These are phyloP conservation scores for Chlorella sp. DNA, from an alignment of 139 green algal genomes.

Conservation along the genomic window DNA sequence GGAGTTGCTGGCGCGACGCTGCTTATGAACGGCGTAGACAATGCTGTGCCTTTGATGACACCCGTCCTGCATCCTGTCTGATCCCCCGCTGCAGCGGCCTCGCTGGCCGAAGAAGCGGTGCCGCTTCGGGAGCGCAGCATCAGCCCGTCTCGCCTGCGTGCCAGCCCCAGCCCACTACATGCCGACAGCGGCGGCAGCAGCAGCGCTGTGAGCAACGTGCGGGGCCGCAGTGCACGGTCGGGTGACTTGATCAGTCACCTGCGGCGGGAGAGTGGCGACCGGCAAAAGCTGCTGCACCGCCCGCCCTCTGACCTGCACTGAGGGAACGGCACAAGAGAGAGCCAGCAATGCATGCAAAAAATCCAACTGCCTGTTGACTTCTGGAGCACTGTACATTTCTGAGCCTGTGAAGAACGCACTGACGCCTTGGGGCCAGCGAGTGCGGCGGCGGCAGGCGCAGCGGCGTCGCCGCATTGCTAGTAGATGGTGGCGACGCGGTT, in stretches of 20 bases:
- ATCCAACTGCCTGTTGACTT: too few species aligned
- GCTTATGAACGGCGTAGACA: too few species aligned
- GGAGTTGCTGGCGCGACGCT: too few species aligned
- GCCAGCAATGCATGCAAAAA: too few species aligned
- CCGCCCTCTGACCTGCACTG: background rate
- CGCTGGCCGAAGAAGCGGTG: background rate
- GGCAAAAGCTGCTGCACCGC: background rate
- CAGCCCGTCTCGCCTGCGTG: background rate
- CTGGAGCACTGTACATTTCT: background rate
- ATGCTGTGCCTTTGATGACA: too few species aligned
- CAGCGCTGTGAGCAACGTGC: background rate
- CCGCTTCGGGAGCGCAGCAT: background rate
- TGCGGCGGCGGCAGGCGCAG: too few species aligned
- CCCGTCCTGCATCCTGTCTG: too few species aligned
- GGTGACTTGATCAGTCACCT: background rate
- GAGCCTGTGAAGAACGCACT: background rate
- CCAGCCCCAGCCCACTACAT: background rate
- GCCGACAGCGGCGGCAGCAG: background rate
- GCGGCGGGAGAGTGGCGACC: too few species aligned
- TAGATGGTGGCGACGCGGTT: too few species aligned
- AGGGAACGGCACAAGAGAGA: too few species aligned
- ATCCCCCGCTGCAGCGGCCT: background rate
- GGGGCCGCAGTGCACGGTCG: background rate
- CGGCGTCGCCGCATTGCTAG: too few species aligned
- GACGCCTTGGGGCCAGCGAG: too few species aligned